Evolutionary conservation across 441 rosid genomes (phyloP).

Genomic region (Codiaeum variegatum): DNA sequence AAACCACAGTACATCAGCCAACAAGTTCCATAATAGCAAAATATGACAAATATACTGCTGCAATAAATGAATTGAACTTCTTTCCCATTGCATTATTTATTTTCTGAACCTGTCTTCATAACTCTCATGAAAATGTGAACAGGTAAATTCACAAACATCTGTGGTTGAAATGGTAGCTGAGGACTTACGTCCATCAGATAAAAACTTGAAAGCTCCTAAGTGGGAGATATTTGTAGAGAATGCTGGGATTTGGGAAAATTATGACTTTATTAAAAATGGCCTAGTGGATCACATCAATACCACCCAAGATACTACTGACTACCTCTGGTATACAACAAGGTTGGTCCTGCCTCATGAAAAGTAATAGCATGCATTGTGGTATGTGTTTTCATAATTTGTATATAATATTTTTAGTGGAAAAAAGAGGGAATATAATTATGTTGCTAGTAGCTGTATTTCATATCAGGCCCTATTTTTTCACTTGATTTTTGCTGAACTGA

Average conservation of each 20-base stretch:
- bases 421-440: neutral
- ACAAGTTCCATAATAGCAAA: neutral
- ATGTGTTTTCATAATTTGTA: neutral
- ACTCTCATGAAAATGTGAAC: slow-evolving; percentile 27
- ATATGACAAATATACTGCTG: neutral
- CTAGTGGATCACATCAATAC: slow-evolving; percentile 84
- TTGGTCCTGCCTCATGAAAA: slow-evolving; percentile 31
- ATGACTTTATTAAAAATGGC: slow-evolving; percentile 53
- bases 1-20: neutral
- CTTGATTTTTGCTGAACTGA: too few relatives aligned
- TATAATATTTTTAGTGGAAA: neutral
- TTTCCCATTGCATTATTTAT: slow-evolving; percentile 6
- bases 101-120: slow-evolving; percentile 3
- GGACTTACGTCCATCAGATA: slow-evolving; percentile 42
- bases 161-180: slow-evolving; percentile 75
- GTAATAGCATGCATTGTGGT: neutral
- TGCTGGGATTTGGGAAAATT: slow-evolving; percentile 76
- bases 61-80: slow-evolving; percentile 1
- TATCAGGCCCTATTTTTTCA: too few relatives aligned
- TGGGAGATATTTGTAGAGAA: slow-evolving; percentile 75
- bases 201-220: slow-evolving; percentile 39
- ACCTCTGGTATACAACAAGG: slow-evolving; percentile 97
- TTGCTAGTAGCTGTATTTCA: neutral
- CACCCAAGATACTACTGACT: slow-evolving; percentile 79
- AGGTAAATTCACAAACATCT: slow-evolving; percentile 68